Base-by-base conservation (phyloP, 2,329 filamentous ascomycete genomes). In the Ophiostoma piceae region DNA sequence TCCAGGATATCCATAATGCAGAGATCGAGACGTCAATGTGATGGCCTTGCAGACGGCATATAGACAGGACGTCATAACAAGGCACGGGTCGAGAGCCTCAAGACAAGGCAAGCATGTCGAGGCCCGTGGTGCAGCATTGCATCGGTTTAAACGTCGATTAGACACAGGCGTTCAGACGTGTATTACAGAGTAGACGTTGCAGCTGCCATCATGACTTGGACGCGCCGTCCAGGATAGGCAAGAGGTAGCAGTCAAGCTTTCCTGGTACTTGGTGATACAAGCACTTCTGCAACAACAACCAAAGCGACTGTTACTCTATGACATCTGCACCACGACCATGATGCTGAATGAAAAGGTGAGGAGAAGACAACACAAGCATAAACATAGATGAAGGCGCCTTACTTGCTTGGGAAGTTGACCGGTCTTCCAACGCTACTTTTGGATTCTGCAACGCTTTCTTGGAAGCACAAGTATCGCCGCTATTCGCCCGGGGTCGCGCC, bases 401-500 rank as follows among this genome's bases (percentile, higher is more conserved):
- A 54, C 51, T 54, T n/a, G n/a, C 14, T 57, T 57, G n/a, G 51
- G 51, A 57, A 57, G n/a, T 57, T 57, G 22, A 8, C 51, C 51
- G 51, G 51, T 11, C n/a, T 26, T 57, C 16, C 43, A 2, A 47
- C 16, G 43, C 43, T 47, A 47, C 43, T 8, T 47, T 2, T n/a
- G 16, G 0, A 19, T 47, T 47, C 16, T 47, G 16, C 43, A 47
- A 47, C 43, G 43, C 19, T n/a, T 47, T 47, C 43, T 57, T 22
- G 51, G 51, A 22, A 57, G 22, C 22, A 7, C 51, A 57, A 62
- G 26, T 62, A 62, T 62, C 57, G 57, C 57, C 57, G 26, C 14
- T 62, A 62, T 62, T 62, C 57, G 12, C 11, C 57, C 57, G 57
- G 57, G 26, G 57, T 62, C 57, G 26, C 9, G 57, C 57, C 57